Conservation (phyloP, 345 rosid genomes). For the Viola odorata region DNA sequence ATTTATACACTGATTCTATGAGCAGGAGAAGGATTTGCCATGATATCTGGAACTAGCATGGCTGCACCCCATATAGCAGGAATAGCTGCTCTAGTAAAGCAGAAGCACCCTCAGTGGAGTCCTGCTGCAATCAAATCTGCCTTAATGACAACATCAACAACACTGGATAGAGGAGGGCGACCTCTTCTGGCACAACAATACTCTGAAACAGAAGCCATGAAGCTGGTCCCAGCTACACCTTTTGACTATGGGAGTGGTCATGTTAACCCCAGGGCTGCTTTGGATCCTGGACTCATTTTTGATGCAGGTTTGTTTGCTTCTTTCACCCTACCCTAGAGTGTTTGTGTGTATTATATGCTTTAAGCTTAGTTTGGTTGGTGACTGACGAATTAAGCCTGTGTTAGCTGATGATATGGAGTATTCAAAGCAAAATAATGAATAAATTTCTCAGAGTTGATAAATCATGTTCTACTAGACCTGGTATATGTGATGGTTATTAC, state of each 20-base stretch:
- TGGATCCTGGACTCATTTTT: conserved; percentile 93
- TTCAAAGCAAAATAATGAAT: too few species aligned
- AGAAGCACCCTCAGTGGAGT: conserved; percentile 93
- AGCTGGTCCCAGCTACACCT: conserved; percentile 77
- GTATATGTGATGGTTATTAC: too few species aligned
- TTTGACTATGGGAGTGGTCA: conserved; percentile 98
- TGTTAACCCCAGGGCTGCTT: conserved; percentile 88
- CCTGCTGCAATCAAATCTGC: conserved; percentile 98
- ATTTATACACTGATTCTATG: conserved; percentile 3
- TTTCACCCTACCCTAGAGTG: background rate
- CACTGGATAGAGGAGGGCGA: conserved; percentile 75
- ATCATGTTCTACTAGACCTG: too few species aligned
- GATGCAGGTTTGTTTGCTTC: conserved; percentile 61
- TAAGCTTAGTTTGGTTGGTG: background rate
- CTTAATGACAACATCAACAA: conserved; percentile 86
- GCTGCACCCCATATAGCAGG: conserved; percentile 99
- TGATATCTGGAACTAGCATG: conserved; percentile 99
- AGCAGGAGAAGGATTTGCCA: conserved; percentile 94
- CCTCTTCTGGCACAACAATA: conserved; percentile 92
- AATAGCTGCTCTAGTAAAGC: conserved; percentile 96
- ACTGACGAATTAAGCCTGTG: too few species aligned
- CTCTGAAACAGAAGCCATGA: conserved; percentile 73
- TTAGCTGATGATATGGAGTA: too few species aligned
- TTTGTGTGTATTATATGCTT: background rate
- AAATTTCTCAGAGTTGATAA: too few species aligned